Evolutionary conservation across 441 rosid species (phyloP), one percentile per base, ranked within the genome.

Genomic region (Erodium trifolium): DNA sequence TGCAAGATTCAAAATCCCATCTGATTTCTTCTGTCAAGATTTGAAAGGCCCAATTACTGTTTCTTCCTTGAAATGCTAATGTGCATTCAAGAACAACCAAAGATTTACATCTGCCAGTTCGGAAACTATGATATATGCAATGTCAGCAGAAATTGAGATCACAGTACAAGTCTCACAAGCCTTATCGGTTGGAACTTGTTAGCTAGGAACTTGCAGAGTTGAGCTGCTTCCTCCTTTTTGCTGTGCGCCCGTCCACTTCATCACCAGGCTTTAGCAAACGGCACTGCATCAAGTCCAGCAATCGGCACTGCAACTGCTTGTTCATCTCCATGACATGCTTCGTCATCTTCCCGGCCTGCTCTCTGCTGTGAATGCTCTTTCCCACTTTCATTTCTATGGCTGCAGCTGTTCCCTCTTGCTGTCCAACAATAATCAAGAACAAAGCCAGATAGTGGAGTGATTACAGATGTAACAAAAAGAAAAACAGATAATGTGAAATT

Each of bases 291-390:
- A 81, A 34, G 75, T 83, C 84, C 11, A 81, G 78, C 77, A 85
- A 69, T 60, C 78, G 80, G 34, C 75, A 70, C 45, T 85, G 84
- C 77, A 83, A 71, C 70, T 74, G 77, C 71, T 76, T 76, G 68
- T 75, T 85, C 75, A 85, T 83, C 68, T 80, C 84, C 82, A 83
- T 76, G 7, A 85, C 79, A 69, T 81, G 87, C 68, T 72, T 85
- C 13, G 85, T 70, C 85, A 78, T 83, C 64, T 67, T 73, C 31
- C 71, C 63, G 0, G 81, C 87, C 85, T 82, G 80, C 49, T 68
- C 68, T 66, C 79, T 74, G 5, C 73, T 62, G 16, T 70, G 78
- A 27, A 71, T 66, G 77, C 51, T 69, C 67, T 67, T 77, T 67
- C 80, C 89, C 55, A 78, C 69, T 76, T 74, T 74, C 84, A 78